Percentiles rank a stretch among this genome's conserved stretches.
Conservation (phyloP, 306 rosid genomes). For the Vachellia collinsii region DNA sequence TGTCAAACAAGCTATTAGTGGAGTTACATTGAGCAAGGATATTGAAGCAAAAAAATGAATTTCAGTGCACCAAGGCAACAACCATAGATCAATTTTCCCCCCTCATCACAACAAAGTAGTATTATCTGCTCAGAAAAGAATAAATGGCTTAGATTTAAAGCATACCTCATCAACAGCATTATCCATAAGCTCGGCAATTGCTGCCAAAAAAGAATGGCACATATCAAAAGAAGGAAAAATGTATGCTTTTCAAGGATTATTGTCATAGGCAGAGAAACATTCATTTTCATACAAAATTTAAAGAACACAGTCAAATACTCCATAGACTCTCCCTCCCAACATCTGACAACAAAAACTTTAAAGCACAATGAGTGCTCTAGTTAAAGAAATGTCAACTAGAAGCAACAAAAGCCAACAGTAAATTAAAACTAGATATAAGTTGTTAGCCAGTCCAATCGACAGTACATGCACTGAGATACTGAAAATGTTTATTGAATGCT, state of each 20-base stretch:
- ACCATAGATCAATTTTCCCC: conserved; percentile 24
- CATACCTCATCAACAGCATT: conserved; percentile 95
- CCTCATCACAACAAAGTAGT: conserved; percentile 14
- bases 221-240: conserved; percentile 2
- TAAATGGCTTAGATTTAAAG: conserved; percentile 10
- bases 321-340: conserved; percentile 11
- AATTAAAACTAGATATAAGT: conserved; percentile 26
- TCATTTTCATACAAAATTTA: conserved; percentile 12
- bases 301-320: conserved; percentile 24
- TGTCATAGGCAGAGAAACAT: conserved; percentile 25
- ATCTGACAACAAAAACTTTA: conserved; percentile 6
- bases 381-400: not conserved
- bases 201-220: conserved; percentile 54
- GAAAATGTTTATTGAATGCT: not conserved
- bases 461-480: conserved; percentile 12
- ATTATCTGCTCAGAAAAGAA: conserved; percentile 27
- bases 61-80: conserved; percentile 14
- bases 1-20: too few relatives aligned
- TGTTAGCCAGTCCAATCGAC: not conserved
- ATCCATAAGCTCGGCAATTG: conserved; percentile 96
- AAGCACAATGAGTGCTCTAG: conserved; percentile 15
- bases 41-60: not conserved
- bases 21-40: not conserved
- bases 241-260: conserved; percentile 1
- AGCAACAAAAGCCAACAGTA: conserved; percentile 3